Evolutionary conservation across 768 basidiomycete species (phyloP).

Genomic region (Mycena vitilis): DNA sequence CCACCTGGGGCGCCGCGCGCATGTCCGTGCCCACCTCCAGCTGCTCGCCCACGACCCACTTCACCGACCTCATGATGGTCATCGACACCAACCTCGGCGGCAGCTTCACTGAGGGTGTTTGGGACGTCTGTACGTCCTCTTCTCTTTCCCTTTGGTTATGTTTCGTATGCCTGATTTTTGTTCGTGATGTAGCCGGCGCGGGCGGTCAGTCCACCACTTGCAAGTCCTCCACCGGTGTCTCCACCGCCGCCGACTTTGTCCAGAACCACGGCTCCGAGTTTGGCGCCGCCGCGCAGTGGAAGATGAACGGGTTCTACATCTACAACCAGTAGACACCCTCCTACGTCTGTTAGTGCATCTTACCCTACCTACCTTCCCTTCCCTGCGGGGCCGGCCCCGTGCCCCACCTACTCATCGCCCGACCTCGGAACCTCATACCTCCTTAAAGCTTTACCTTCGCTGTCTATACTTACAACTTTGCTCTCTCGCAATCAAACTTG

Average conservation of each 20-base stretch:
- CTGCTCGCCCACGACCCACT: constrained; percentile 51
- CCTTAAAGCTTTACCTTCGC: no score
- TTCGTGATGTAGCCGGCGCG: constrained; percentile 21
- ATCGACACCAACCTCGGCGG: constrained; percentile 58
- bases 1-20: constrained; percentile 54
- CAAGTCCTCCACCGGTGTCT: constrained; percentile 31
- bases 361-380: constrained; percentile 8
- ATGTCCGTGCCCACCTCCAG: constrained; percentile 50
- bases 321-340: constrained; percentile 28
- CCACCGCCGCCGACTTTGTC: constrained; percentile 35
- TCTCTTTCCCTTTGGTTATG: no score
- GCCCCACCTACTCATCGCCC: not conserved
- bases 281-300: constrained; percentile 35
- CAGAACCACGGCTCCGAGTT: constrained; percentile 32
- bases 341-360: not conserved
- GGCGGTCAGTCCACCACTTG: constrained; percentile 35
- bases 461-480: no score
- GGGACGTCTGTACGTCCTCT: constrained; percentile 49
- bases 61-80: constrained; percentile 52
- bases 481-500: no score
- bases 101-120: constrained; percentile 45
- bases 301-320: constrained; percentile 37
- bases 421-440: no score
- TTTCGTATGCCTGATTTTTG: not conserved
- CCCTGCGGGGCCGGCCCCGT: constrained; percentile 29